Evolutionary conservation across 1,284 basidiomycete species (phyloP), one percentile per base, ranked within the genome.

Genomic region (Trametes pubescens): DNA sequence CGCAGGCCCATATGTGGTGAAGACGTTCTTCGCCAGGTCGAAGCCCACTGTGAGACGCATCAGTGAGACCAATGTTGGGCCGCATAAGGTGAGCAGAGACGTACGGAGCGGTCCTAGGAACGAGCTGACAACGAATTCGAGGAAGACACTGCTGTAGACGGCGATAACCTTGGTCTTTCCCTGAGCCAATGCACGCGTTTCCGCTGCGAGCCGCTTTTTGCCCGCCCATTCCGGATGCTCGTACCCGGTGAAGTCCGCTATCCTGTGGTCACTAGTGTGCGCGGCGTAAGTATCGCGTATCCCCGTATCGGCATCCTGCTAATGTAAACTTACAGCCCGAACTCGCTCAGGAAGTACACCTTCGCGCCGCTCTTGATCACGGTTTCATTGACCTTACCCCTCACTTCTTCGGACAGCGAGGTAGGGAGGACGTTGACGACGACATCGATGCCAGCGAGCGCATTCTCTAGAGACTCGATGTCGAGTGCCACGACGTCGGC

Each of bases 321-420:
- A 26, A 47, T n/a, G 47, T 9, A 24, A 4, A 51, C 59, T 43
- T 16, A 69, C 69, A 40, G 57, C 21, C 71, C 73, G 49, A 66
- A 76, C 38, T 76, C 73, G 57, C 69, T 69, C 18, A 72, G 69
- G 59, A 76, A 74, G 64, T 74, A 73, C 38, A 73, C 72, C 54
- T 64, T 65, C 8, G 65, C 70, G 34, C 68, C 65, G 48, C 57
- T 61, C 51, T 66, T 67, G 4, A 74, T 26, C 2, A 68, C 72
- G 1, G 66, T 70, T 26, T 68, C 60, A 32, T 67, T 51, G 9
- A 75, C n/a, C 13, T 59, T 66, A 37, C 72, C 60, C 40, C 63
- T 69, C 43, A 65, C 62, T 21, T 69, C 69, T 7, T 10, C 14
- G 2, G 54, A 35, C 13, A 68, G 51, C 8, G 44, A 32, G 4